These are phyloP conservation scores for Populus hybrid DNA, from an alignment of 441 rosid species.

Conservation along the genomic window DNA sequence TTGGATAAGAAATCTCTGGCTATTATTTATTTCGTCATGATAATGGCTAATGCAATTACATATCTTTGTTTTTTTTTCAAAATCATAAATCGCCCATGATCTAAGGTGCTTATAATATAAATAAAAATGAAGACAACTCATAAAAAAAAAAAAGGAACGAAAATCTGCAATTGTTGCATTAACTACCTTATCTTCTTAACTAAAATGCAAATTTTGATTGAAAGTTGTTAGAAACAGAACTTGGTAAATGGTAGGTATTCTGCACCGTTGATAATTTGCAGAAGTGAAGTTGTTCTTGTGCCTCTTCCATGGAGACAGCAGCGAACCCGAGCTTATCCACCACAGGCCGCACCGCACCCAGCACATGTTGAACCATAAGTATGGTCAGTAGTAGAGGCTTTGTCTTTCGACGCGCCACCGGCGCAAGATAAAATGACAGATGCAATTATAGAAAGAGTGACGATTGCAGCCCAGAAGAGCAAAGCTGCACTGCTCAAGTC, in stretches of 20 bases:
- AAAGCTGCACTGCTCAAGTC: constrained; percentile 6
- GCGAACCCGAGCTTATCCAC: constrained; percentile 27
- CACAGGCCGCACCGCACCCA: constrained; percentile 52
- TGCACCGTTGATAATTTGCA: neutral
- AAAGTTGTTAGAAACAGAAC: neutral
- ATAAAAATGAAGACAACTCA: neutral
- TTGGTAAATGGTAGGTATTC: neutral
- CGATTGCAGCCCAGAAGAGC: constrained; percentile 36
- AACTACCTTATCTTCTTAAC: neutral
- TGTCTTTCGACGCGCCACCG: constrained; percentile 46
- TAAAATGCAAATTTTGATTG: neutral
- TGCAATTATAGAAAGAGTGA: constrained; percentile 31
- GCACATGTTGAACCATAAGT: constrained; percentile 34
- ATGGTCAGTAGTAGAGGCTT: constrained; percentile 28
- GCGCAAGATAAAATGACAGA: constrained; percentile 47
- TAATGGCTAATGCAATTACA: neutral
- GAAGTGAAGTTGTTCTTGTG: neutral
- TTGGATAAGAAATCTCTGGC: neutral
- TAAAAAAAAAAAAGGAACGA: too few relatives aligned
- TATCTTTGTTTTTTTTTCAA: too few relatives aligned
- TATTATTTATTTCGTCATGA: neutral
- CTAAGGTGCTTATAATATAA: neutral
- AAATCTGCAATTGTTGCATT: neutral
- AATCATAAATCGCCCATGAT: neutral
- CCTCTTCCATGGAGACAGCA: neutral